Evolutionary conservation across 148 eudicot species (phyloP).

Genomic region (Linanthus parryae): DNA sequence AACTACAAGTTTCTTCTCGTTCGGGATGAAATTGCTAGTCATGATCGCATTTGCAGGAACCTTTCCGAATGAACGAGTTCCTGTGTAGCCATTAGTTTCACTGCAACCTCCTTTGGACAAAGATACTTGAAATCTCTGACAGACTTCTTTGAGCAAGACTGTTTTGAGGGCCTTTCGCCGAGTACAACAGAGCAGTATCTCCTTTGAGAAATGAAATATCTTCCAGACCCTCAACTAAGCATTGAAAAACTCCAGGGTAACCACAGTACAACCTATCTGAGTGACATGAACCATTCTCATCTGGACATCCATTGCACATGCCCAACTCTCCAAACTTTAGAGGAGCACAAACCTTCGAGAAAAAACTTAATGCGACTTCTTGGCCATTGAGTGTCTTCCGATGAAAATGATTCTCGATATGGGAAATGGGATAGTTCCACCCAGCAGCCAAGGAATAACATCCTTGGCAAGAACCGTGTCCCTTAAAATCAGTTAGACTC

Average conservation of each 20-base stretch:
- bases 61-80: neutral
- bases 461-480: neutral
- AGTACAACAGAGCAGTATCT: neutral
- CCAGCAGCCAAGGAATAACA: neutral
- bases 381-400: neutral
- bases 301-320: neutral
- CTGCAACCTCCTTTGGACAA: conserved; percentile 1
- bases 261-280: neutral
- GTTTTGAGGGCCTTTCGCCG: neutral
- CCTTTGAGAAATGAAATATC: neutral
- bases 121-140: neutral
- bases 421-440: neutral
- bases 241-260: neutral
- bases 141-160: neutral
- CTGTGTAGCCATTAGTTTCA: neutral
- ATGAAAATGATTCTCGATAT: neutral
- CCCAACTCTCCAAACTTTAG: neutral
- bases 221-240: neutral
- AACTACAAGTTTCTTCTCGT: too few species aligned
- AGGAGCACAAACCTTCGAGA: neutral
- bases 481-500: neutral
- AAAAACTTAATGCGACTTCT: neutral
- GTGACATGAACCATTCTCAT: neutral
- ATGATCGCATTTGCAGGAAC: neutral
- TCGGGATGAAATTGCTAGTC: neutral